Evolutionary conservation across 371 early-diverging fungal genomes (phyloP).

Genomic region (Funneliformis caledonium): DNA sequence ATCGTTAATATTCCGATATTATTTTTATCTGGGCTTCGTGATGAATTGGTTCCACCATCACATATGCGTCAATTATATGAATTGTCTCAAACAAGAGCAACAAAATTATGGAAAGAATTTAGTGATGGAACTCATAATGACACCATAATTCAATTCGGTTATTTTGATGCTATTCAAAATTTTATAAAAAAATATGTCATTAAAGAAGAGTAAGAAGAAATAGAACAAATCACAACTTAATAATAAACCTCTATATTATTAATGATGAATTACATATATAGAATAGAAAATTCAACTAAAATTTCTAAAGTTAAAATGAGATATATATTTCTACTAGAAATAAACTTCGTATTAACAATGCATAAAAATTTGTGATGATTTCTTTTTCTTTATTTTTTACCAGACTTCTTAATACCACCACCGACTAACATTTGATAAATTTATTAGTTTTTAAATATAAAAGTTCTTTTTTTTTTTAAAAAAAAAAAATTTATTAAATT

Average conservation of each 20-base stretch:
- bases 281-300: neutral
- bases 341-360: too few relatives aligned
- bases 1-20: slow-evolving; percentile 79
- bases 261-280: neutral
- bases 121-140: slow-evolving; percentile 89
- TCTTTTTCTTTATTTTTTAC: slow-evolving; percentile 65
- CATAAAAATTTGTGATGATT: neutral
- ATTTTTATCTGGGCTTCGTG: slow-evolving; percentile 81
- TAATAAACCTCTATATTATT: neutral
- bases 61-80: slow-evolving; percentile 84
- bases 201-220: neutral
- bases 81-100: slow-evolving; percentile 52
- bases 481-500: neutral
- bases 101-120: slow-evolving; percentile 64
- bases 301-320: too few relatives aligned
- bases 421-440: slow-evolving; percentile 48
- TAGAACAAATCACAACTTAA: neutral
- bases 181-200: slow-evolving; percentile 44
- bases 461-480: too few relatives aligned
- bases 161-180: slow-evolving; percentile 73
- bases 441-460: slow-evolving; percentile 1
- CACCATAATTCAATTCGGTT: slow-evolving; percentile 85
- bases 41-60: slow-evolving; percentile 86
- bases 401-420: slow-evolving; percentile 82
- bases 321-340: too few relatives aligned